A percentile compares a stretch with the other conserved stretches of the same genome.
Conservation (phyloP, 805 yeast genomes). For the Candida andamanensis region DNA sequence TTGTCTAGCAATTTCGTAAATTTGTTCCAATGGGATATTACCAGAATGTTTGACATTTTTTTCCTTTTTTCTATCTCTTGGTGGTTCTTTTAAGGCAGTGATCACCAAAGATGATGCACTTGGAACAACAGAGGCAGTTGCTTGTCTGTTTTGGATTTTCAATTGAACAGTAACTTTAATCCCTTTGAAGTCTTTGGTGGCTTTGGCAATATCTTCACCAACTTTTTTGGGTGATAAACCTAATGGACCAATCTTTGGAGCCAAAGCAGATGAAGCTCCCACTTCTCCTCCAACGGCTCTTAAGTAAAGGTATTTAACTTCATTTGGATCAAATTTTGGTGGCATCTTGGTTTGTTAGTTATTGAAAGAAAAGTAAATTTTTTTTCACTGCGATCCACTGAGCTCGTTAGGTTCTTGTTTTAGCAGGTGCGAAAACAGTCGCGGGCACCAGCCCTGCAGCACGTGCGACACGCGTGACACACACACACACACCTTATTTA, state of each 20-base stretch:
- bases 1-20: conserved; percentile 94
- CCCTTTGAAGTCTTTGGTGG: conserved; percentile 98
- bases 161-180: conserved; percentile 98
- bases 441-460: not conserved
- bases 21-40: conserved; percentile 95
- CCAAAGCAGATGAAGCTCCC: conserved; percentile 99
- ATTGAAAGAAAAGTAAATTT: conserved; percentile 8
- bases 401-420: not conserved
- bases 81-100: conserved; percentile 99
- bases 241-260: conserved; percentile 99
- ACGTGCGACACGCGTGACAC: conserved; percentile 1
- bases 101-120: conserved; percentile 98
- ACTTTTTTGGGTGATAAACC: conserved; percentile 99
- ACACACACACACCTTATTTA: conserved; percentile 1
- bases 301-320: conserved; percentile 96
- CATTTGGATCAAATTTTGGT: conserved; percentile 98
- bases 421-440: not conserved
- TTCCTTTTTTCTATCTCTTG: conserved; percentile 99
- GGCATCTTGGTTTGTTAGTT: conserved; percentile 54
- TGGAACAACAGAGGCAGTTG: conserved; percentile 97
- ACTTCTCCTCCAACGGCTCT: conserved; percentile 99
- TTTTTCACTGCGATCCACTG: conserved; percentile 9
- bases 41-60: conserved; percentile 99
- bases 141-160: conserved; percentile 99
- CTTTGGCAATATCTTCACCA: conserved; percentile 99